These are phyloP conservation scores for Liriodendron chinense DNA, from an alignment of 164 flowering plant species.

Conservation along the genomic window DNA sequence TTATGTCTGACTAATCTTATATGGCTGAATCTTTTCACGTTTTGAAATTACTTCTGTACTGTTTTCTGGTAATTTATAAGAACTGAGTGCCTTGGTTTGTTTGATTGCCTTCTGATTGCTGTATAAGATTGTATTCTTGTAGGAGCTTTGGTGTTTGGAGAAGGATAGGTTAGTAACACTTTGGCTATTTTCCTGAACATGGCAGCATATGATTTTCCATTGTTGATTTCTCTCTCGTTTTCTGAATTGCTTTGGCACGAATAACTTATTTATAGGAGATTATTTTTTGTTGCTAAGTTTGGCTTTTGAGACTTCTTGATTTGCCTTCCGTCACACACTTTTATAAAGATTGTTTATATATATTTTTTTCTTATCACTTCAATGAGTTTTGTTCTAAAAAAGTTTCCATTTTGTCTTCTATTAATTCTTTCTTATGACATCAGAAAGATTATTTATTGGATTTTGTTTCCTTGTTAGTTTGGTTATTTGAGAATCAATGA, in stretches of 20 bases:
- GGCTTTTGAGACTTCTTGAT: background rate
- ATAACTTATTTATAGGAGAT: too few relatives aligned
- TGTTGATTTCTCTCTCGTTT: background rate
- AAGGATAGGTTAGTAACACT: background rate
- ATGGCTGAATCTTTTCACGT: background rate
- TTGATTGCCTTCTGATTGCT: background rate
- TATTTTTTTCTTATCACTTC: too few relatives aligned
- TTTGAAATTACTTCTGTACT: background rate
- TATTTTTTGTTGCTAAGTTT: background rate
- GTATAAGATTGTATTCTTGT: background rate
- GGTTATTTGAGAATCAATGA: background rate
- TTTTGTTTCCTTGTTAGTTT: background rate
- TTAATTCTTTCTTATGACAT: too few relatives aligned
- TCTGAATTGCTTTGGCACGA: background rate
- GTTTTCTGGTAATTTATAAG: background rate
- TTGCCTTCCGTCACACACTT: background rate
- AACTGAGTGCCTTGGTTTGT: background rate
- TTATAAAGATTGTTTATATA: too few relatives aligned
- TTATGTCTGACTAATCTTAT: background rate
- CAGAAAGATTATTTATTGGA: too few relatives aligned
- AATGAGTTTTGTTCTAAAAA: too few relatives aligned
- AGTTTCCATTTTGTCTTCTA: too few relatives aligned
- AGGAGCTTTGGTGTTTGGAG: background rate
- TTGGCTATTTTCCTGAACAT: background rate
- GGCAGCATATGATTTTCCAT: background rate